Evolutionary conservation across 2,329 filamentous ascomycete genomes (phyloP), one percentile per base, ranked within the genome.

Genomic region (Sporothrix globosa): DNA sequence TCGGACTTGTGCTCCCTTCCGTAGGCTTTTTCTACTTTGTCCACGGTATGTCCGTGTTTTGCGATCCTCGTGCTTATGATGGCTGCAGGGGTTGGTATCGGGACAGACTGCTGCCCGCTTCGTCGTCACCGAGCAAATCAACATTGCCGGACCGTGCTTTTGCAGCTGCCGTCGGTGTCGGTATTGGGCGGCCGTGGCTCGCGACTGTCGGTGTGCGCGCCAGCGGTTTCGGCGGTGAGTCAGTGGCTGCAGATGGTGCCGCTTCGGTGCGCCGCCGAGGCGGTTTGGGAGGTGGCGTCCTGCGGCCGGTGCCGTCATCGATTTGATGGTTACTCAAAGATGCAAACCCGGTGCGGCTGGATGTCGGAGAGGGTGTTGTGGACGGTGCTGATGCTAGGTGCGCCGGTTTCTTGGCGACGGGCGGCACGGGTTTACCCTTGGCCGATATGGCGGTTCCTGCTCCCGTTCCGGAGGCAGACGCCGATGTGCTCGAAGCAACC

Each of bases 351-450:
- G 39, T 34, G 41, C 71, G 24, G 34, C 14, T 67, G 30, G 69
- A 14, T 68, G 70, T 14, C 67, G 73, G 56, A 65, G 70, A 68
- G 24, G 68, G 73, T 56, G 73, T 73, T 44, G 72, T 74, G 13
- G 78, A 78, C 19, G 73, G 74, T 34, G 71, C 75, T 6, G 78
- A 78, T 19, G 80, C 74, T 4, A 88, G 81, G 73, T 88, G 86
- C 2, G 85, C 82, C 1, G 89, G 89, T 75, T 91, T 91, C 77
- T 83, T 86, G 27, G 88, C 89, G 66, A 91, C 82, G 0, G 85
- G 85, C 5, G 86, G 87, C n/a, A 85, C 79, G 11, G 79, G 76
- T 73, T 84, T 85, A 17, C 79, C 71, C 14, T 72, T 72, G 27
- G 75, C 41, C 53, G 58, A 44, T 17, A 66, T 4, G 14, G 17